Conservation (phyloP, 257 asterid genomes). For the Solanum arcanum region DNA sequence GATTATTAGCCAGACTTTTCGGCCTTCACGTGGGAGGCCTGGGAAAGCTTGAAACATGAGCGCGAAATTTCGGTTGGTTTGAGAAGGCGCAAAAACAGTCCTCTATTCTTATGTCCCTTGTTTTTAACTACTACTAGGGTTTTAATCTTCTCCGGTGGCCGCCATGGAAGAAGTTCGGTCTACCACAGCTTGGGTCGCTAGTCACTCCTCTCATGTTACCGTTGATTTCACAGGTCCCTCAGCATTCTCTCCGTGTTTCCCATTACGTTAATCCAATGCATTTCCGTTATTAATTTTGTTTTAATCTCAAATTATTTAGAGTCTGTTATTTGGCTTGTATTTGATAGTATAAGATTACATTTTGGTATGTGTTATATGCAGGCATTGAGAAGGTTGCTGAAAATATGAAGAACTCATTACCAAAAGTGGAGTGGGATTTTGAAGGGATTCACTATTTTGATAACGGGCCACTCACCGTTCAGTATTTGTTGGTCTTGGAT, state of each 20-base stretch:
- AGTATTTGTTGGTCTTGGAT: constrained; percentile 84
- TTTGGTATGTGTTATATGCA: constrained; percentile 8
- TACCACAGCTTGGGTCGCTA: constrained; percentile 86
- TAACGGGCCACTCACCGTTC: constrained; percentile 88
- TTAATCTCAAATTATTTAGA: background rate
- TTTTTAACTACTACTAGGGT: background rate
- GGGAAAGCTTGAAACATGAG: background rate
- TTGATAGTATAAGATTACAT: background rate
- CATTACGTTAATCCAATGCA: background rate
- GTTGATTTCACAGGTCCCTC: constrained; percentile 57
- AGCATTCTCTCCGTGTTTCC: background rate
- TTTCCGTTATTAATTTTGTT: background rate
- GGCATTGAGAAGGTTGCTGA: constrained; percentile 74
- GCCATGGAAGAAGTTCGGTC: constrained; percentile 78
- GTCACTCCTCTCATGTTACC: constrained; percentile 72
- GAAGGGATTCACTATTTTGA: constrained; percentile 96
- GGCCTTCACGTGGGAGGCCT: background rate
- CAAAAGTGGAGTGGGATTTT: constrained; percentile 89
- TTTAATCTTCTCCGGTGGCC: background rate
- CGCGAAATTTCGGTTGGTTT: background rate
- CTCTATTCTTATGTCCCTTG: background rate
- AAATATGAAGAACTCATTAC: constrained; percentile 51
- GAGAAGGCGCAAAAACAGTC: background rate
- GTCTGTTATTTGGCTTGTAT: background rate
- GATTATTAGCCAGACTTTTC: background rate